These are phyloP conservation scores for Boletellus ananiceps DNA, from an alignment of 768 basidiomycete species.

Conservation along the genomic window DNA sequence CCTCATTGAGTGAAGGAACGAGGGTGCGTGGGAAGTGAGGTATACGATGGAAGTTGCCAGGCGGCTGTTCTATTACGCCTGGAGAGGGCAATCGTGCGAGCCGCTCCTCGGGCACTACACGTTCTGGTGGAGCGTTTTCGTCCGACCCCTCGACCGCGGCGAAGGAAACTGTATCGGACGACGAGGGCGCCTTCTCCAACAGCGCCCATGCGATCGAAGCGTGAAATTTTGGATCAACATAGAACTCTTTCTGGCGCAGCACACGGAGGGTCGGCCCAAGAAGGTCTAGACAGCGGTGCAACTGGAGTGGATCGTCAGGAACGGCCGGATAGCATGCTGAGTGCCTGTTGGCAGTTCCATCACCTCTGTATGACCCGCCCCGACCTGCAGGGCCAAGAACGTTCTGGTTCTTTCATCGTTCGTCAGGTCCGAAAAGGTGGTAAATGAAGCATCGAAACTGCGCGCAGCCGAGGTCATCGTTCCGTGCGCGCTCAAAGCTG, in stretches of 20 bases:
- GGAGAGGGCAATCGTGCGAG: constrained; percentile 1
- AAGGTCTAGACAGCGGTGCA: constrained; percentile 48
- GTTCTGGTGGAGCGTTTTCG: constrained; percentile 1
- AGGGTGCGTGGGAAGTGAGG: constrained; percentile 46
- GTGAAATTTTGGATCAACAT: constrained; percentile 78
- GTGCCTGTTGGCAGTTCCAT: constrained; percentile 11
- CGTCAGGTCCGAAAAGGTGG: constrained; percentile 59
- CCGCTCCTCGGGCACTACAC: constrained; percentile 4
- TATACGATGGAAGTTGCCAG: constrained; percentile 42
- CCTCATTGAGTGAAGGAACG: constrained; percentile 46
- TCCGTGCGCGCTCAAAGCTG: constrained; percentile 1
- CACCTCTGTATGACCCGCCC: constrained; percentile 80
- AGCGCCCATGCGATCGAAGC: constrained; percentile 87
- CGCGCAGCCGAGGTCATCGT: constrained; percentile 7
- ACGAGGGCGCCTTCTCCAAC: constrained; percentile 35
- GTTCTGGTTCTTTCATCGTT: constrained; percentile 81
- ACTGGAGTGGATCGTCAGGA: constrained; percentile 39
- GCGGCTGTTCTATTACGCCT: constrained; percentile 6
- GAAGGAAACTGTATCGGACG: constrained; percentile 4
- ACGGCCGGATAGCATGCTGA: neutral
- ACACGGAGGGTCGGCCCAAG: constrained; percentile 54
- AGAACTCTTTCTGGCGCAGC: constrained; percentile 76
- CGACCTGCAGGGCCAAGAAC: constrained; percentile 78
- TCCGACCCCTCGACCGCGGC: neutral
- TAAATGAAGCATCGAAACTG: constrained; percentile 74